These are phyloP conservation scores for Phanerodontia chrysosporium DNA, from an alignment of 768 basidiomycete species.

Conservation along the genomic window DNA sequence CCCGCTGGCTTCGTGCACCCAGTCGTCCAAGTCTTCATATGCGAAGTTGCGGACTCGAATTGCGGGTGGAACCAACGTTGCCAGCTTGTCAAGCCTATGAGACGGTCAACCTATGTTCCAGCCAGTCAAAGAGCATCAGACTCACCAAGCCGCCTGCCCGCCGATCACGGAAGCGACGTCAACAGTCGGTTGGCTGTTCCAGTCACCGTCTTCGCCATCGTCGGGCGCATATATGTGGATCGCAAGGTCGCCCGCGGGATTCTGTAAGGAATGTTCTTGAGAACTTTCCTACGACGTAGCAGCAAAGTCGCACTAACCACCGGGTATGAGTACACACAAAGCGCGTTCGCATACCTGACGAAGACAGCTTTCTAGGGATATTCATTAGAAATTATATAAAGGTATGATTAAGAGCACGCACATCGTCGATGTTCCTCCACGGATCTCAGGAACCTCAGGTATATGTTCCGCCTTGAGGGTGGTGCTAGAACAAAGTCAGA, in stretches of 20 bases:
- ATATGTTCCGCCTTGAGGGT: slow-evolving; percentile 2
- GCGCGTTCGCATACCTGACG: slow-evolving; percentile 8
- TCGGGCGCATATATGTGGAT: slow-evolving; percentile 22
- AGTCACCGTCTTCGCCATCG: slow-evolving; percentile 9
- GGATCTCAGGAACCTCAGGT: slow-evolving; percentile 3
- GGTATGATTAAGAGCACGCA: background rate
- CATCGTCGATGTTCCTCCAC: slow-evolving; percentile 1
- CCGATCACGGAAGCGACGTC: background rate
- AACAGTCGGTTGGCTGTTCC: slow-evolving; percentile 7
- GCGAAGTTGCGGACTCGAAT: slow-evolving; percentile 19
- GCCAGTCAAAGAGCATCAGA: background rate
- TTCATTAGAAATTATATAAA: background rate
- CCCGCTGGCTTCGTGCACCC: slow-evolving; percentile 27
- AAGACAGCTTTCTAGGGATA: slow-evolving; percentile 1
- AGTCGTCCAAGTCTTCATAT: slow-evolving; percentile 25
- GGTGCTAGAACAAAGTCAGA: slow-evolving; percentile 7
- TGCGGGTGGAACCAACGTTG: slow-evolving; percentile 10
- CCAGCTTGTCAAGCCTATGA: slow-evolving; percentile 5
- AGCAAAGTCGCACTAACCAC: background rate
- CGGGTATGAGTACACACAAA: slow-evolving; percentile 4
- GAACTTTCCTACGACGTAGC: background rate
- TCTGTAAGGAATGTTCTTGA: slow-evolving; percentile 1
- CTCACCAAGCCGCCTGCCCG: slow-evolving; percentile 15
- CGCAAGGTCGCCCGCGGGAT: slow-evolving; percentile 16
- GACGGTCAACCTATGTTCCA: background rate